Evolutionary conservation across 2,329 filamentous ascomycete species (phyloP), one percentile per base, ranked within the genome.

Genomic region (Colletotrichum magnum): DNA sequence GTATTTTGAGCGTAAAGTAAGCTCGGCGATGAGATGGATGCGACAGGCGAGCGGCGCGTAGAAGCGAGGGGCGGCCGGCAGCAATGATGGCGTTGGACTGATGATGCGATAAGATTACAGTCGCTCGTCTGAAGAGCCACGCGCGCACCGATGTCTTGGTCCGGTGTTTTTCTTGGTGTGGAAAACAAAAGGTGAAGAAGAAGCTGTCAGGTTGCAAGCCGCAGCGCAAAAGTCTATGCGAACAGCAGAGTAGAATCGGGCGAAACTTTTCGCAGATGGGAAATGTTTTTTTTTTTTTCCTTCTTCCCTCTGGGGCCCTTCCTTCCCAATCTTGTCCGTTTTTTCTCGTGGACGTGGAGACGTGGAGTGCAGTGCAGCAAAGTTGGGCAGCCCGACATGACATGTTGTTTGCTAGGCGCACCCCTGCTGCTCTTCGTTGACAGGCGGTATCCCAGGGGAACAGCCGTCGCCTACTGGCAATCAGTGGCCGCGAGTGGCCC

Each of bases 381-480:
- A 45, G 52, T 69, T 60, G 67, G 67, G 67, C 67, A 66, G 62
- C 56, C 61, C 26, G 51, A 57, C 67, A 69, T 39, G 51, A 67
- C 67, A 69, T 66, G 36, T 16, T 48, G 36, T 47, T 36, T 60
- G 28, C 24, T 69, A 69, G 13, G 24, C 10, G 13, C 67, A 66
- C 67, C 15, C 67, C 62, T 21, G n/a, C 6, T 28, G 5, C 18
- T 10, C 6, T 45, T 3, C 21, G 43, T 21, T 57, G 45, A 69
- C 50, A 66, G 51, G 26, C 56, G 43, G 67, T 69, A 61, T 69
- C 67, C 62, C 43, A 57, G 62, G 67, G 62, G 26, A 68, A 69
- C 62, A 21, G 43, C 52, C 56, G 50, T 67, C 62, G 51, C 57
- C 41, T 56, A 36, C 24, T 15, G 36, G 47, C 21, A 48, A 24